phyloP scores from a whole-genome alignment of 2,329 filamentous ascomycete genomes.

The Cordyceps tenuipes region DNA sequence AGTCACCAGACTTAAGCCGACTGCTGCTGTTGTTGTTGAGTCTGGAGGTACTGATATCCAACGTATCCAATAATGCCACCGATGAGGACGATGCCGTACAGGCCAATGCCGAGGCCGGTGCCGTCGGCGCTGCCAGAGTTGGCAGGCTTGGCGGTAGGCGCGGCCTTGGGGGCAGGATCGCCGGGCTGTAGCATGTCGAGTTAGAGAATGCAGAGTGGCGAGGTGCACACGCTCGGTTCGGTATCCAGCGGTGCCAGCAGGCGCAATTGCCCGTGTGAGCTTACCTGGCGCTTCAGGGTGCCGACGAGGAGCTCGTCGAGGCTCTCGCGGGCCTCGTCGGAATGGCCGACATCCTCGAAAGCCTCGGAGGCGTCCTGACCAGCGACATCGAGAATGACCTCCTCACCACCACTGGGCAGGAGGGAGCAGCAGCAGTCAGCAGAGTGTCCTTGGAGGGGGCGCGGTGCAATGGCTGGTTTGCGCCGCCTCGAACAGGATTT shows the following conservation, averaged over 20 bases:
- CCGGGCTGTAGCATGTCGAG: slow-evolving; percentile 48
- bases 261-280: slow-evolving; percentile 20
- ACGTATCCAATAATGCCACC: slow-evolving; percentile 71
- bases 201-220: not conserved
- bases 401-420: slow-evolving; percentile 78
- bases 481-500: not conserved
- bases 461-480: not conserved
- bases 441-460: not conserved
- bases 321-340: slow-evolving; percentile 94
- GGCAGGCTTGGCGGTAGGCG: slow-evolving; percentile 39
- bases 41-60: slow-evolving; percentile 78
- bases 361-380: slow-evolving; percentile 96
- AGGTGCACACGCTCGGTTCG: not conserved
- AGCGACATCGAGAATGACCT: slow-evolving; percentile 91
- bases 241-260: not conserved
- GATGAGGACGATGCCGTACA: slow-evolving; percentile 74
- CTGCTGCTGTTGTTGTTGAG: slow-evolving; percentile 38
- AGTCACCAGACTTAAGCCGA: not conserved
- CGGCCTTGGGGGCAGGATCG: slow-evolving; percentile 65
- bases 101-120: slow-evolving; percentile 61
- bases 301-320: slow-evolving; percentile 70
- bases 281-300: slow-evolving; percentile 70
- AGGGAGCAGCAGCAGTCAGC: not conserved
- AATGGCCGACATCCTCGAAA: slow-evolving; percentile 98
- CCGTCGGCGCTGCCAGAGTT: slow-evolving; percentile 40